Evolutionary conservation across 179 eudicot species (phyloP), one percentile per base, ranked within the genome.

Genomic region (Carnegiea gigantea): DNA sequence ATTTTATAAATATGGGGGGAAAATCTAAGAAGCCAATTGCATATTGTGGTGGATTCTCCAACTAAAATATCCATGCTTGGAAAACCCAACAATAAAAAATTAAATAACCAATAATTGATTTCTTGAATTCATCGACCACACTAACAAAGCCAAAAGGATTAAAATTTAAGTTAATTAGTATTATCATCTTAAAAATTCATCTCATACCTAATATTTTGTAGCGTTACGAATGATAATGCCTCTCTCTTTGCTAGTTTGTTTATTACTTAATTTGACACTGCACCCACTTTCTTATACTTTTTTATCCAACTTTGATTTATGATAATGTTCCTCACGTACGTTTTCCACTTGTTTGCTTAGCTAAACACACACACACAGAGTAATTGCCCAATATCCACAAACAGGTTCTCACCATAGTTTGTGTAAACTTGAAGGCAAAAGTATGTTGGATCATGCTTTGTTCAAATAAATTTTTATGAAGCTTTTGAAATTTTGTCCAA

Each of bases 61-160:
- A 92, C 93, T 85, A 89, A 89, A 78, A 75, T 84, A 86, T 73
- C 88, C 93, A 92, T 93, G 93, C 95, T 89, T 89, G 84, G 79
- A 90, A 92, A 90, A 93, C 43, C 38, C 62, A 79, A 57, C 15
- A 67, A 3, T 13, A 68, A 68, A 68, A 14, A 30, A 68, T 28
- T 30, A 15, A 67, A n/a, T 9, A 68, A 68, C 3, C 9, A 40
- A 40, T 40, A 40, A 40, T 5, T 40, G 9, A 40, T 5, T 5
- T 40, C 44, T 40, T 40, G 9, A 65, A 23, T 65, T 65, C 13
- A 65, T 65, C 24, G 65, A 26, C 9, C 65, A 21, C 65, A 60
- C 64, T 60, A 60, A 62, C 6, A n/a, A 62, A 62, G 12, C 9
- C 68, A 23, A 62, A 23, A 62, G 21, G n/a, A 62, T 20, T 20